A percentile compares a stretch with the other conserved stretches of the same genome.
Conservation (phyloP, 169 alveolate genomes). For the Eimeria praecox region DNA sequence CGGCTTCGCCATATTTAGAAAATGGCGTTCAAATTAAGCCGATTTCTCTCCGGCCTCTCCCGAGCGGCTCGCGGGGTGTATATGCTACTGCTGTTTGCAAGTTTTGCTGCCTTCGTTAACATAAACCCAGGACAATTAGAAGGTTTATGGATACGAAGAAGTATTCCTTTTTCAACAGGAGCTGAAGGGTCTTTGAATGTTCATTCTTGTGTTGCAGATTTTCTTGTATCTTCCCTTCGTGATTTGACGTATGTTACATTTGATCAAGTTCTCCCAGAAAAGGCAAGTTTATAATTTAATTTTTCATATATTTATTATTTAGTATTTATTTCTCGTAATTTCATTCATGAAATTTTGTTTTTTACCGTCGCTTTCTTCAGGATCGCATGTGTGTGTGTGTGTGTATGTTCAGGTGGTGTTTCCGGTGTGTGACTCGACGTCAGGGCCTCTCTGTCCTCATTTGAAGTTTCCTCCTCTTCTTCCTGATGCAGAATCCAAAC, state of each 20-base stretch:
- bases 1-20: neutral
- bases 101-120: neutral
- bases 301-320: neutral
- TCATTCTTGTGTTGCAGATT: slow-evolving; percentile 43
- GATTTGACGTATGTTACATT: slow-evolving; percentile 17
- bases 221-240: slow-evolving; percentile 10
- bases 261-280: slow-evolving; percentile 34
- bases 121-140: neutral
- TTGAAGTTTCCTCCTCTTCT: slow-evolving; percentile 14
- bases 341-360: neutral
- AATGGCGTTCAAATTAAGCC: neutral
- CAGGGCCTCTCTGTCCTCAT: slow-evolving; percentile 41
- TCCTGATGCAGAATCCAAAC: neutral
- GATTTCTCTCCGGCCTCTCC: neutral
- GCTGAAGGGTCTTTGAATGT: slow-evolving; percentile 40
- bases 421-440: slow-evolving; percentile 30
- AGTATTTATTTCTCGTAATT: neutral
- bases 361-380: neutral
- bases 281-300: neutral
- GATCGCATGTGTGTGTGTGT: neutral
- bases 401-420: slow-evolving; percentile 18
- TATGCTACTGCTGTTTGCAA: neutral
- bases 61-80: slow-evolving; percentile 26
- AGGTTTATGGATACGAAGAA: neutral
- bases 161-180: neutral